These are phyloP conservation scores for Beauveria scarabaeidicola DNA, from an alignment of 2,329 filamentous ascomycete genomes.

Conservation along the genomic window DNA sequence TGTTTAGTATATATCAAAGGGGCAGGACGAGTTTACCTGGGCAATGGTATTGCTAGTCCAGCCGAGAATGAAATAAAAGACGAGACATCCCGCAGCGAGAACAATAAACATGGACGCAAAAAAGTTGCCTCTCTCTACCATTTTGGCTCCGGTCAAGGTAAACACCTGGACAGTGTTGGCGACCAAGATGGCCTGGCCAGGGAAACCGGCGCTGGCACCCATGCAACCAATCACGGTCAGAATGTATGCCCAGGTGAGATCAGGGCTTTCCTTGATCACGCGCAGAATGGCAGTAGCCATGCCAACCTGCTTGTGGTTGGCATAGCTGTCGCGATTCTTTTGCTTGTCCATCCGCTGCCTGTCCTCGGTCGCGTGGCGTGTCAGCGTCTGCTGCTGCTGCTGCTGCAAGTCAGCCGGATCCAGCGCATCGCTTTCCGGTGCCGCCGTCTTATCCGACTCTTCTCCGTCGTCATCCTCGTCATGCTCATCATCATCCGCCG, in stretches of 20 bases:
- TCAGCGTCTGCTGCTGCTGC: slow-evolving; percentile 24
- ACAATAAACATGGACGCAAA: slow-evolving; percentile 48
- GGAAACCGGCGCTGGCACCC: slow-evolving; percentile 27
- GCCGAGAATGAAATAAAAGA: slow-evolving; percentile 35
- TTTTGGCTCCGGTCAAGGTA: slow-evolving; percentile 22
- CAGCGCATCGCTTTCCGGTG: background rate
- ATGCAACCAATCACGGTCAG: slow-evolving; percentile 23
- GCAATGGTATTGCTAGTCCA: slow-evolving; percentile 27
- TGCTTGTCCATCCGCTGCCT: slow-evolving; percentile 24
- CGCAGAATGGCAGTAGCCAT: slow-evolving; percentile 23
- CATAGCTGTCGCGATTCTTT: slow-evolving; percentile 29
- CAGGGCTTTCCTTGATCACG: slow-evolving; percentile 29
- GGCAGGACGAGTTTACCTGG: slow-evolving; percentile 14
- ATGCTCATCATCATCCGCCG: slow-evolving; percentile 16
- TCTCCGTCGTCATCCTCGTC: slow-evolving; percentile 16
- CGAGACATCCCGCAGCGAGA: slow-evolving; percentile 34
- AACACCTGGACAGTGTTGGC: slow-evolving; percentile 35
- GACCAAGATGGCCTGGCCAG: slow-evolving; percentile 36
- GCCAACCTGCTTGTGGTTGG: slow-evolving; percentile 24
- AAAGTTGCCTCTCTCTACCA: slow-evolving; percentile 37
- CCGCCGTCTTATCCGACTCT: slow-evolving; percentile 5
- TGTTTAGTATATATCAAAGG: no score
- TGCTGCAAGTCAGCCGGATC: slow-evolving; percentile 19
- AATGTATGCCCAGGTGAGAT: slow-evolving; percentile 28
- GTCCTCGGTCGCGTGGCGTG: slow-evolving; percentile 22